phyloP scores from a whole-genome alignment of 2,329 filamentous ascomycete species.

The Shiraia bambusicola region DNA sequence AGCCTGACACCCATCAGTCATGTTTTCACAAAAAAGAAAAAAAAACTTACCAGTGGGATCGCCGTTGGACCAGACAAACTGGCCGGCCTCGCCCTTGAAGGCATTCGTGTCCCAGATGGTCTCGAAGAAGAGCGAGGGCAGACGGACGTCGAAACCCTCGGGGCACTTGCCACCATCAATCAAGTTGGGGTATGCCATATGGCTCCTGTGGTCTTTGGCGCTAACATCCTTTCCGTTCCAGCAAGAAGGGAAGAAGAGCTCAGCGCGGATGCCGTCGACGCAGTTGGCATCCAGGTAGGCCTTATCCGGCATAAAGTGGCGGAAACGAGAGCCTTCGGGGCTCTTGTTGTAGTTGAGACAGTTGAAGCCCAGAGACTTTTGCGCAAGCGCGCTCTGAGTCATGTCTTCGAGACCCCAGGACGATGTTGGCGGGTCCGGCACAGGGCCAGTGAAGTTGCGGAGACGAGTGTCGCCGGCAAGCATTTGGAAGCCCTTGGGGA shows the following conservation, averaged over 20 bases:
- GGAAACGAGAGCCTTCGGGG: constrained; percentile 74
- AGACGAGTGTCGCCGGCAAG: constrained; percentile 64
- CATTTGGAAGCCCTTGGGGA: constrained; percentile 72
- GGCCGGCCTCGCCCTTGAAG: constrained; percentile 54
- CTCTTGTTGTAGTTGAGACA: constrained; percentile 75
- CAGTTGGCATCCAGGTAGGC: constrained; percentile 78
- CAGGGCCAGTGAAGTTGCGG: constrained; percentile 57
- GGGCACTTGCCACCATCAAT: constrained; percentile 59
- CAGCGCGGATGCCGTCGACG: constrained; percentile 71
- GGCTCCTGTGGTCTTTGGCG: constrained; percentile 62
- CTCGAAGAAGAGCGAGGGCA: constrained; percentile 63
- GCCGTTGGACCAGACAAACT: constrained; percentile 69
- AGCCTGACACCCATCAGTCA: constrained; percentile 54
- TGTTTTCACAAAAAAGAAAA: not conserved
- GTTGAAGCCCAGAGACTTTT: constrained; percentile 92
- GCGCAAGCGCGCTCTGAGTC: constrained; percentile 69
- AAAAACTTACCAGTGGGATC: constrained; percentile 68
- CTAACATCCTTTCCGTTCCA: constrained; percentile 65
- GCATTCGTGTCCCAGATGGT: constrained; percentile 57
- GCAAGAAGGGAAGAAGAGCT: constrained; percentile 75
- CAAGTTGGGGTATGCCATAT: constrained; percentile 63
- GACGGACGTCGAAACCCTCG: constrained; percentile 54
- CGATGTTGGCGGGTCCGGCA: constrained; percentile 70
- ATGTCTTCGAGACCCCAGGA: constrained; percentile 64
- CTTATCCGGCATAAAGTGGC: constrained; percentile 81